A percentile compares a stretch with the other conserved stretches of the same genome.
These are phyloP conservation scores for Pythium dissotocum DNA, from an alignment of 352 stramenopile genomes.

Conservation along the genomic window DNA sequence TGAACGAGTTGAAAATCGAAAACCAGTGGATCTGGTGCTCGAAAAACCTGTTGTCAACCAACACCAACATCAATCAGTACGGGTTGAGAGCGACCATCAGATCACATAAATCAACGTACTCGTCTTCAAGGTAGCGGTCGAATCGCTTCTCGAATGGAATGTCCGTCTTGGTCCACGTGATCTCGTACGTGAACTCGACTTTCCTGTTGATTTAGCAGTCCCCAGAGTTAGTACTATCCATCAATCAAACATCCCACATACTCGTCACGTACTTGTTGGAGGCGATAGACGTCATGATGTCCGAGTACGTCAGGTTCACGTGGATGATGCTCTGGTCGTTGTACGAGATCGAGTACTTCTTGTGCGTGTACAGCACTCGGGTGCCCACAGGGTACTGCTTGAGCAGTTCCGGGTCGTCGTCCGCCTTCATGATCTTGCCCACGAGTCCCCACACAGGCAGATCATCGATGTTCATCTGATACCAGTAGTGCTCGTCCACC, in stretches of 20 bases:
- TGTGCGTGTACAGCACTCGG: constrained; percentile 95
- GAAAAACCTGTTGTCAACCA: constrained; percentile 87
- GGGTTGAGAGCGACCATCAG: background rate
- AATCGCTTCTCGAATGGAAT: constrained; percentile 96
- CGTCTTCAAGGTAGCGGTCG: constrained; percentile 97
- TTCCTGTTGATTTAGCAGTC: constrained; percentile 29
- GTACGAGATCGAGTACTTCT: constrained; percentile 96
- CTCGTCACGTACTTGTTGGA: constrained; percentile 64
- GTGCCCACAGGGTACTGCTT: constrained; percentile 82
- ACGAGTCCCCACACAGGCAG: constrained; percentile 98
- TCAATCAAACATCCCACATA: background rate
- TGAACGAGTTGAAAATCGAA: constrained; percentile 97
- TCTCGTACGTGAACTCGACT: constrained; percentile 95
- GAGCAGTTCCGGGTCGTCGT: constrained; percentile 80
- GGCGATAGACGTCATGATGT: constrained; percentile 82
- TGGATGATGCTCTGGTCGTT: constrained; percentile 97
- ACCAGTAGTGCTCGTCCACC: constrained; percentile 98
- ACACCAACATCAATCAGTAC: background rate
- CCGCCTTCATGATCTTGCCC: constrained; percentile 93
- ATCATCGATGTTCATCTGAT: constrained; percentile 99
- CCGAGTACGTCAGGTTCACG: constrained; percentile 96
- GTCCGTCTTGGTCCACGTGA: constrained; percentile 90
- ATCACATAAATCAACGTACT: constrained; percentile 37
- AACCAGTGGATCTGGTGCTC: constrained; percentile 99
- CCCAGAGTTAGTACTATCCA: background rate